Evolutionary conservation across 1,284 basidiomycete species (phyloP).

Genomic region (Trichosporon faecale): DNA sequence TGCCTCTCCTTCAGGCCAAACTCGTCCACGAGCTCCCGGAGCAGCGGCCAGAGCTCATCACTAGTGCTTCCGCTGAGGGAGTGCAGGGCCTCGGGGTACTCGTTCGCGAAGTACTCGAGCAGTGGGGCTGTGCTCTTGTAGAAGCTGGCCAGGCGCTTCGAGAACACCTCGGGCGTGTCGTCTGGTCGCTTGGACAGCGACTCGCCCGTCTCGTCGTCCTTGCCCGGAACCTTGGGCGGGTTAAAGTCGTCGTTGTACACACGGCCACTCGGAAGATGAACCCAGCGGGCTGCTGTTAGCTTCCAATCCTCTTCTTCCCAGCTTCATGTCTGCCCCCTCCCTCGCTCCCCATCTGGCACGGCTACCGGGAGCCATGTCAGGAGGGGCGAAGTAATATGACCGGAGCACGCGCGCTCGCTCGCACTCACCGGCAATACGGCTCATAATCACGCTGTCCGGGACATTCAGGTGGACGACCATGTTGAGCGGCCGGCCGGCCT

Average conservation of each 20-base stretch:
- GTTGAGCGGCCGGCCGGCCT: conserved; percentile 60
- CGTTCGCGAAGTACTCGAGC: conserved; percentile 67
- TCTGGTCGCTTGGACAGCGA: conserved; percentile 83
- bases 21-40: conserved; percentile 45
- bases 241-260: conserved; percentile 93
- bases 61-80: conserved; percentile 77
- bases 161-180: conserved; percentile 84
- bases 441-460: conserved; percentile 81
- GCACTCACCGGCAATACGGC: conserved; percentile 68
- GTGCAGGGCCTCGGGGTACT: conserved; percentile 61
- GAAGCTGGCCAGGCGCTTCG: conserved; percentile 73
- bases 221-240: conserved; percentile 77
- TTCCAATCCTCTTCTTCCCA: neutral
- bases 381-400: neutral
- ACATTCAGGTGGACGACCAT: conserved; percentile 90
- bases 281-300: conserved; percentile 68
- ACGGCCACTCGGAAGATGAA: conserved; percentile 86
- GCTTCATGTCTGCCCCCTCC: neutral
- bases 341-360: too few species aligned
- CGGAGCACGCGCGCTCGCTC: neutral
- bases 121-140: conserved; percentile 86
- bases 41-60: conserved; percentile 62
- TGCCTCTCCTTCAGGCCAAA: conserved; percentile 34
- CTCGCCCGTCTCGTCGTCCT: conserved; percentile 91
- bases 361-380: too few species aligned